Evolutionary conservation across 1,284 basidiomycete species (phyloP).

Genomic region (Boletus calvinii): DNA sequence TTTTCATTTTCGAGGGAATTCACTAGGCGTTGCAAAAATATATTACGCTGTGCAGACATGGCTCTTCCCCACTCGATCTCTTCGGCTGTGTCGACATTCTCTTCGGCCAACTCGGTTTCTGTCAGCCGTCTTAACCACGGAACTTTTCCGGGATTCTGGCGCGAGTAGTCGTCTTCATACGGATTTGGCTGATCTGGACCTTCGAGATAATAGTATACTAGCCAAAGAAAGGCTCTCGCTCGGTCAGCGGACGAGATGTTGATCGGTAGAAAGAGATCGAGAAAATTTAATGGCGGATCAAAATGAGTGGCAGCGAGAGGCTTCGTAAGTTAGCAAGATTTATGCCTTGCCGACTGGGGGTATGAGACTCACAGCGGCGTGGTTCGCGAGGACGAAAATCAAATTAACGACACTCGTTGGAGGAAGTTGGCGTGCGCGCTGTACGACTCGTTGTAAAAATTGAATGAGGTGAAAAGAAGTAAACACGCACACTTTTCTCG

Average conservation of each 20-base stretch:
- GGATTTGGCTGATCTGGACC: slow-evolving; percentile 56
- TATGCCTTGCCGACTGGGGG: background rate
- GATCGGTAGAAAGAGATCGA: slow-evolving; percentile 78
- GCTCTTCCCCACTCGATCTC: slow-evolving; percentile 64
- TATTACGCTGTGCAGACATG: slow-evolving; percentile 64
- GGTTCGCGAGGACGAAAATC: slow-evolving; percentile 65
- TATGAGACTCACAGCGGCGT: slow-evolving; percentile 54
- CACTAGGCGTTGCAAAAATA: slow-evolving; percentile 62
- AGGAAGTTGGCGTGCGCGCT: slow-evolving; percentile 61
- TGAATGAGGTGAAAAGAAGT: background rate
- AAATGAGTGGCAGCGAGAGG: slow-evolving; percentile 71
- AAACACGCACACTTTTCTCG: slow-evolving; percentile 53
- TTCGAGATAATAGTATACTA: slow-evolving; percentile 77
- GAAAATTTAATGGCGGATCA: slow-evolving; percentile 69
- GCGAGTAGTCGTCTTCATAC: slow-evolving; percentile 59
- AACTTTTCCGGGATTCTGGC: slow-evolving; percentile 48
- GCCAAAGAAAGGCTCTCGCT: slow-evolving; percentile 76
- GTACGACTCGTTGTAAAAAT: slow-evolving; percentile 13
- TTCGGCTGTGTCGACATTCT: slow-evolving; percentile 69
- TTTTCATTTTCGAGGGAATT: slow-evolving; percentile 48
- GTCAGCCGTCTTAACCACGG: slow-evolving; percentile 54
- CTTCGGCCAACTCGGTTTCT: slow-evolving; percentile 46
- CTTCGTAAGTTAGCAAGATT: slow-evolving; percentile 38
- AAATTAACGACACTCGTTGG: slow-evolving; percentile 76
- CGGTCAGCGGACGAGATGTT: slow-evolving; percentile 69